Evolutionary conservation across 1,284 basidiomycete genomes (phyloP).

Genomic region (Xerocomus nothofagi): DNA sequence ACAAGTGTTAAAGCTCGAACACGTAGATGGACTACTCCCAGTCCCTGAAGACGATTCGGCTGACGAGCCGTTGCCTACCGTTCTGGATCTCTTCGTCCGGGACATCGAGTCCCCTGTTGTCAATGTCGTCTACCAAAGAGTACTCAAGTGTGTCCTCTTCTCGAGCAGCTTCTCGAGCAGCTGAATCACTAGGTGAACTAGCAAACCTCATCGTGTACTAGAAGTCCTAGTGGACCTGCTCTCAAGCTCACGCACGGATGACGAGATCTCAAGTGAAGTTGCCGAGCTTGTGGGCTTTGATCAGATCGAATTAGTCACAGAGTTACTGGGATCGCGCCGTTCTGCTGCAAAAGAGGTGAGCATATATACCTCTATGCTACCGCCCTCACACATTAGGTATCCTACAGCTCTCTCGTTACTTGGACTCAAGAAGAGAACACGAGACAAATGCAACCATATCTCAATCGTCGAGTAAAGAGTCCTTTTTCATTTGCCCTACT

Average conservation of each 20-base stretch:
- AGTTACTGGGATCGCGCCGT: conserved; percentile 52
- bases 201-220: conserved; percentile 16
- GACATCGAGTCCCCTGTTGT: neutral
- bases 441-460: neutral
- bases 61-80: conserved; percentile 26
- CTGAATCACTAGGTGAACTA: conserved; percentile 14
- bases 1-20: conserved; percentile 7
- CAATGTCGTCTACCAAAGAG: conserved; percentile 11
- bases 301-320: conserved; percentile 69
- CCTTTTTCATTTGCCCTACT: neutral
- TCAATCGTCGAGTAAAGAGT: conserved; percentile 15
- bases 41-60: conserved; percentile 13
- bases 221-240: conserved; percentile 24
- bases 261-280: conserved; percentile 78
- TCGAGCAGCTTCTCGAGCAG: neutral
- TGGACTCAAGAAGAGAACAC: conserved; percentile 1
- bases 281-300: conserved; percentile 88
- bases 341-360: conserved; percentile 45
- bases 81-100: conserved; percentile 30
- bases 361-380: neutral
- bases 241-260: conserved; percentile 41
- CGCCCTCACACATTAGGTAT: neutral
- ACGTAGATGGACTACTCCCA: conserved; percentile 17
- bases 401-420: conserved; percentile 19
- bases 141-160: conserved; percentile 22